Evolutionary conservation across 441 rosid genomes (phyloP), one percentile per base, ranked within the genome.

Genomic region (Populus hybrid): DNA sequence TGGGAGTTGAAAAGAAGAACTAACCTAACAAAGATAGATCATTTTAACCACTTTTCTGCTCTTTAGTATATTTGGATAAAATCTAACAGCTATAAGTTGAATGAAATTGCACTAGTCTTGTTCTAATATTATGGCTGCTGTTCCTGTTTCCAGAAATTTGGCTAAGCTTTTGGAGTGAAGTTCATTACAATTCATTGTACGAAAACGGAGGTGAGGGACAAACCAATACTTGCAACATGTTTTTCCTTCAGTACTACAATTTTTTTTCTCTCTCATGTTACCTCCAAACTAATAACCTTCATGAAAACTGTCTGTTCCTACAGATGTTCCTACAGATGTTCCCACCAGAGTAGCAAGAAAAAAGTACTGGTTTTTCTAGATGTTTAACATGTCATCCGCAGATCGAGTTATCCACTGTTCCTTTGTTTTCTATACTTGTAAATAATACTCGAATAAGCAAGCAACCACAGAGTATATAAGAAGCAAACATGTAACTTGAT

Each of bases 151-250:
- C 80, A 95, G 99, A 92, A 78, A 80, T 91, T 34, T 95, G 99
- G 98, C 84, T 95, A 82, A 95, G 99, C 89, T 95, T 95, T 77
- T 95, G 99, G 99, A 90, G 99, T 67, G 99, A 95, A 88, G 98
- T 95, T 24, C 99, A 95, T 76, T 95, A 95, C 82, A 95, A 95
- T 79, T 95, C 99, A 2, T 72, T 95, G 30, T 93, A 95, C 80
- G 90, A 89, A 73, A 88, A 36, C 68, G 99, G 98, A 89, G 99
- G 99, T 92, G 80, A 86, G 14, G 34, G 32, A 35, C 42, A 69
- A 74, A 36, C 63, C 68, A 61, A 28, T 23, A 20, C 6, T 61
- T 23, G 30, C 57, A 12, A 4, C 9, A 38, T 32, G 36, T 36
- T 67, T 75, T 63, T 42, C 61, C 36, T 6, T 72, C 21, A 14